These are phyloP conservation scores for Hypoxylon fragiforme DNA, from an alignment of 495 filamentous ascomycete genomes.

Conservation along the genomic window DNA sequence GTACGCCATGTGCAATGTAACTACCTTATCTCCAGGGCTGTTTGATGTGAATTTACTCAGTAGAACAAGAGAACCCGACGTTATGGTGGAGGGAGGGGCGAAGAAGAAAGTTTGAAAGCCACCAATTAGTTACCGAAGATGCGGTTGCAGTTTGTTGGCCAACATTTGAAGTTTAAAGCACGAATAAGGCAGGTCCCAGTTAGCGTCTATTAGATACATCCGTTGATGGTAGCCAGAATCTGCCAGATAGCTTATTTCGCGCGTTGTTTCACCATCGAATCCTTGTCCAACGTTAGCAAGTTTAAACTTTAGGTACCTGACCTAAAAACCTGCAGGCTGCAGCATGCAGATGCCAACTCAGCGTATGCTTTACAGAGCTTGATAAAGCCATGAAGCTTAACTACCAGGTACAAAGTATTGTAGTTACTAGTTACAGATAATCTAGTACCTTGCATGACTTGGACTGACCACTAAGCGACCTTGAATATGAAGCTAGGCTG, in stretches of 20 bases:
- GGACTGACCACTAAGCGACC: too few species aligned
- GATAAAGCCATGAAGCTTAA: too few species aligned
- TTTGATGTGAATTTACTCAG: too few species aligned
- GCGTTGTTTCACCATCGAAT: slow-evolving; percentile 23
- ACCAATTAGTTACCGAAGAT: too few species aligned
- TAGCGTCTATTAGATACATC: neutral
- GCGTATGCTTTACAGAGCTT: slow-evolving; percentile 10
- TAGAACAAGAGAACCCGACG: too few species aligned
- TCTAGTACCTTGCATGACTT: slow-evolving; percentile 25
- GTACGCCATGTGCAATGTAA: too few species aligned
- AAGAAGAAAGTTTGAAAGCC: too few species aligned
- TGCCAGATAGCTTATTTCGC: slow-evolving; percentile 9
- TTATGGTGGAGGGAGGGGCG: too few species aligned
- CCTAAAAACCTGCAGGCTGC: neutral
- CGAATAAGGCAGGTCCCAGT: slow-evolving; percentile 2
- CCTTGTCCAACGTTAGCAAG: slow-evolving; percentile 7
- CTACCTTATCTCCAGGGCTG: too few species aligned
- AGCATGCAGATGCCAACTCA: slow-evolving; percentile 27
- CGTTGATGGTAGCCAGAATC: neutral
- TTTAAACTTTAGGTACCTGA: slow-evolving; percentile 1
- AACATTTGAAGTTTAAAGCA: slow-evolving; percentile 1
- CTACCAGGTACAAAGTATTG: too few species aligned
- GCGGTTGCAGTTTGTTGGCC: neutral
- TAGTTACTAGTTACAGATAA: too few species aligned
- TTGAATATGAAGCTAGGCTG: neutral